Base-by-base conservation (phyloP, 2,329 filamentous ascomycete genomes). In the Capronia americana region DNA sequence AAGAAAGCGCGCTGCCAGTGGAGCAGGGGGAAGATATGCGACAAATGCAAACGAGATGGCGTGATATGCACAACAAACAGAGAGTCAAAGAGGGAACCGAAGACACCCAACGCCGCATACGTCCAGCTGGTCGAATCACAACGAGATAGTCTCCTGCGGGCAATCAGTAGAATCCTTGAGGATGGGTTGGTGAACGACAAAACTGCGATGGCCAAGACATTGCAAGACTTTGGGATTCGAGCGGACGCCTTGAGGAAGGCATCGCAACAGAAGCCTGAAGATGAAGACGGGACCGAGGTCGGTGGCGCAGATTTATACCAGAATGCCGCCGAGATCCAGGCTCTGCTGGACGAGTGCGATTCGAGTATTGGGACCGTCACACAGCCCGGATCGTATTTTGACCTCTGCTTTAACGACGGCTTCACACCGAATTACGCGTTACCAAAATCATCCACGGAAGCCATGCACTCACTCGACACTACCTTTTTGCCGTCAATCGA, bases 41-140 rank as follows among this genome's bases (percentile, higher is more conserved):
- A 61, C 23, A 53, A 61, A 26, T 61, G 46, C 58, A 53, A 61
- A 32, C 38, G 57, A 32, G 57, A 59, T 7, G 57, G 57, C 2
- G 60, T 62, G 30, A 62, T 62, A 41, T 62, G 60, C 38, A 62
- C 60, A 14, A 48, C 51, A 28, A 62, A 62, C 28, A 51, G 60
- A 46, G 60, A 62, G 28, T 62, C 60, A 14, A 62, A 65, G 26
- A 44, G 63, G 24, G 58, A 62, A 41, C 60, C 64, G 14, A 59
- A 62, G 38, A 32, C 64, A 5, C 59, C 53, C 8, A 66, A 66
- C 44, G 58, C 64, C 17, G 64, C 59, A 53, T 66, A 66, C 34
- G 64, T 66, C 6, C 64, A 66, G 12, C 56, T 66, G 20, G 64
- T 66, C 12, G 59, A 66, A 32, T 66, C 64, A 20, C 64, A 66